Evolutionary conservation across 305 asterid species (phyloP), one percentile per base, ranked within the genome.

Genomic region (Fraxinus paxiana): DNA sequence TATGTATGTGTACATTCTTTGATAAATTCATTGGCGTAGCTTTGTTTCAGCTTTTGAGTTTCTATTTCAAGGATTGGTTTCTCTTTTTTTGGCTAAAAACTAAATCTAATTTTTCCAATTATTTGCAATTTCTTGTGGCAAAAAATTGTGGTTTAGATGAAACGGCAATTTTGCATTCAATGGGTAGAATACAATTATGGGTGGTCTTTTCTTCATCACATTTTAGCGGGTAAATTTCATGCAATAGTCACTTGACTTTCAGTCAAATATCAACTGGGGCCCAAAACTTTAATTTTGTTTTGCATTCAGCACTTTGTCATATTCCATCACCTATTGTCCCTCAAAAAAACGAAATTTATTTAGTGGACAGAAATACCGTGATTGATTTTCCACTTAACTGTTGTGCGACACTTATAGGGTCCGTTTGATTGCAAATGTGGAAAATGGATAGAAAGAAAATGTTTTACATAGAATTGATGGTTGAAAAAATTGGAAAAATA

Each of bases 1-100:
- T n/a, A 56, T 26, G 63, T 33, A 59, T 26, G 63, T 34, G 7
- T 38, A 37, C 54, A 41, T 76, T 38, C 79, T 75, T 70, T 30
- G 76, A 83, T 84, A 78, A 59, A 82, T 87, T 83, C 85, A 80
- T 80, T 75, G 83, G 81, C 80, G 77, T 35, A 2, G 43, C 75
- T 12, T 85, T 31, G 75, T 41, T 71, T 43, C 73, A 67, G 73
- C 73, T 28, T 67, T 67, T 13, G 73, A 6, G 20, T 67, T 26
- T 30, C 13, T 13, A 67, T 67, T 67, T 67, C 73, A 31, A 63
- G 31, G 81, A 79, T 75, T 79, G 80, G 56, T 12, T 30, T 67
- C 74, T 75, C 63, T 28, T 81, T 28, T 76, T 76, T 30, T 6
- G 10, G 28, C 61, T 63, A 38, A 67, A 26, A 22, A 28, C 48